phyloP scores from a whole-genome alignment of 768 basidiomycete species.

The Trametes villosa region DNA sequence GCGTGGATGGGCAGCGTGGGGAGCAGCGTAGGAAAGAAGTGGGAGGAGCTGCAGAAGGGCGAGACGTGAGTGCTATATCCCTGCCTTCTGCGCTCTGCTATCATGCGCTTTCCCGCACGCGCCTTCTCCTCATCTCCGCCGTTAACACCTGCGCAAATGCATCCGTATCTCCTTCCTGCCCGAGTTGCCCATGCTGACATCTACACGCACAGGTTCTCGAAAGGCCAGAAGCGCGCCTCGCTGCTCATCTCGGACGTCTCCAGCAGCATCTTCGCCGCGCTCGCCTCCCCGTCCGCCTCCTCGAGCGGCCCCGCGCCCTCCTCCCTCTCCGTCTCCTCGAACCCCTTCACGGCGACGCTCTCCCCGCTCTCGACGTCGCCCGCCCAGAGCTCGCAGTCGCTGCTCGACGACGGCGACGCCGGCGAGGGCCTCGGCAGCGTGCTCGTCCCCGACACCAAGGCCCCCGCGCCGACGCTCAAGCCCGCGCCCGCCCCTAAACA shows the following conservation, averaged over 20 bases:
- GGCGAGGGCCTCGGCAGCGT: conserved; percentile 35
- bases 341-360: conserved; percentile 25
- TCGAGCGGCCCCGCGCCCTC: conserved; percentile 29
- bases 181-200: conserved; percentile 5
- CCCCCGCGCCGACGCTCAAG: conserved; percentile 27
- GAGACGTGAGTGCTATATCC: conserved; percentile 50
- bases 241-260: conserved; percentile 68
- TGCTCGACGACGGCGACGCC: conserved; percentile 42
- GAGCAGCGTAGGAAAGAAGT: conserved; percentile 58
- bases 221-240: conserved; percentile 71
- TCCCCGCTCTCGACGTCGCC: conserved; percentile 23
- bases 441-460: conserved; percentile 37
- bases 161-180: background rate
- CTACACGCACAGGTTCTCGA: conserved; percentile 54
- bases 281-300: conserved; percentile 40
- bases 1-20: conserved; percentile 47
- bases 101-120: background rate
- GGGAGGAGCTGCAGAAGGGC: conserved; percentile 58
- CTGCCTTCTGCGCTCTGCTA: background rate
- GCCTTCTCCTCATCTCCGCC: background rate
- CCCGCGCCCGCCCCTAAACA: conserved; percentile 7
- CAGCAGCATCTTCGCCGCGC: conserved; percentile 54
- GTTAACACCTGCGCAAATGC: background rate
- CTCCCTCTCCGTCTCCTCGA: conserved; percentile 19
- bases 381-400: conserved; percentile 29